phyloP scores from a whole-genome alignment of 192 early-diverging fungal genomes.

The Coemansia sp. region DNA sequence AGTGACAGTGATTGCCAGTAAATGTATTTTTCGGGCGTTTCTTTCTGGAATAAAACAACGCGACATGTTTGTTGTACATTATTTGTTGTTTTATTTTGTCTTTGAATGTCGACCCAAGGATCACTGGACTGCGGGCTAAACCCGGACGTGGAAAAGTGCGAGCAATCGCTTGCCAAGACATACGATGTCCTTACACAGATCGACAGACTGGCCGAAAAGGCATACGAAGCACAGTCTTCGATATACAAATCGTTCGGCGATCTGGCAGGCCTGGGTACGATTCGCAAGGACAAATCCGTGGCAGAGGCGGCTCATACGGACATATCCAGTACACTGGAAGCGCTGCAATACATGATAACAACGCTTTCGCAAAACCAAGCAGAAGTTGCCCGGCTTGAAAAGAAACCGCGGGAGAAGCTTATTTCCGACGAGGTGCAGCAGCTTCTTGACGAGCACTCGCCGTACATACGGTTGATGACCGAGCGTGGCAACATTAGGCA shows the following conservation, averaged over 20 bases:
- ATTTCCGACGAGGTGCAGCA: conserved; percentile 37
- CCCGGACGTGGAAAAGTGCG: background rate
- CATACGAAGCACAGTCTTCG: conserved; percentile 49
- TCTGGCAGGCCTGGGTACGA: conserved; percentile 45
- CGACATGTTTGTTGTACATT: background rate
- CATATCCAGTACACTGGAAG: conserved; percentile 39
- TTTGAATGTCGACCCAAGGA: background rate
- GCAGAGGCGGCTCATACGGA: conserved; percentile 45
- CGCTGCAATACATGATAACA: conserved; percentile 38
- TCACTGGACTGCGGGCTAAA: background rate
- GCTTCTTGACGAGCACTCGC: conserved; percentile 33
- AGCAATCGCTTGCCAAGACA: conserved; percentile 5
- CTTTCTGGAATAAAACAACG: background rate
- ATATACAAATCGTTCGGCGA: conserved; percentile 51
- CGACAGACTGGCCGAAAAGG: conserved; percentile 39
- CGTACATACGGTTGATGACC: conserved; percentile 45
- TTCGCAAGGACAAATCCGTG: conserved; percentile 52
- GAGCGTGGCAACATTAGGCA: conserved; percentile 31
- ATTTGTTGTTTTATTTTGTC: background rate
- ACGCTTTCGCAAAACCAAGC: conserved; percentile 29
- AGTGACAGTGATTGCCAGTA: too few species aligned
- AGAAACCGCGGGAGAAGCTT: conserved; percentile 47
- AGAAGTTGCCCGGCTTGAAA: conserved; percentile 40
- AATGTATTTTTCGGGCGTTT: too few species aligned
- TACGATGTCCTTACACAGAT: conserved; percentile 2